Base-by-base conservation (phyloP, 1,139 yeast species). In the Sugiyamaella paludigena region DNA sequence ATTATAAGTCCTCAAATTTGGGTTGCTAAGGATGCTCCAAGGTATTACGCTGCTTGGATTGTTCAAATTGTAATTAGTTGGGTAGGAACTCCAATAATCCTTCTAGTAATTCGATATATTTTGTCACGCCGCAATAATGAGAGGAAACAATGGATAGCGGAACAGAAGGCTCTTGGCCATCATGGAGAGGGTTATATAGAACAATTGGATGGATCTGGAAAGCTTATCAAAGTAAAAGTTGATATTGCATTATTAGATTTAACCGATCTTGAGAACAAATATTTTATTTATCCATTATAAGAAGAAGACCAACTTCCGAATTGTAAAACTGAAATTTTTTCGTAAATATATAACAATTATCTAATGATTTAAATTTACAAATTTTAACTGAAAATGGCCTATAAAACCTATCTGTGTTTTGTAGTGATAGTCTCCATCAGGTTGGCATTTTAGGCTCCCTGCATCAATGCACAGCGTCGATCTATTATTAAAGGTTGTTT, bases 1-100 rank as follows among this genome's bases (percentile, higher is more conserved):
- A 67, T 75, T 40, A 70, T 75, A 13, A 70, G 76, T 0, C 78
- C 79, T 7, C 78, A 75, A 58, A 55, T 74, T 29, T 75, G 77
- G 76, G 64, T 65, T 53, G 68, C 53, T 10, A 59, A 53, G n/a
- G 74, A 72, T 47, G 70, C 67, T 3, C 78, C 78, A 45, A 29
- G 48, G 29, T 44, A 44, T 12, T n/a, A 30, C 4, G 33, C 38
- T 7, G 32, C 48, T 12, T 37, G 48, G 48, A 44, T 44, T 30
- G 26, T 41, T 7, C 30, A 30, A 13, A 44, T 44, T 16, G 7
- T 31, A 31, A 26, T 44, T 15, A 36, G 43, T 10, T 44, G 48
- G 48, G 16, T 40, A 13, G 45, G 37, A n/a, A 40, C 49, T 9
- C 49, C 49, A 12, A 15, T 38, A 12, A 40, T 45, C 13, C 34